Base-by-base conservation (phyloP, 179 eudicot species). In the Beta corolliflora region DNA sequence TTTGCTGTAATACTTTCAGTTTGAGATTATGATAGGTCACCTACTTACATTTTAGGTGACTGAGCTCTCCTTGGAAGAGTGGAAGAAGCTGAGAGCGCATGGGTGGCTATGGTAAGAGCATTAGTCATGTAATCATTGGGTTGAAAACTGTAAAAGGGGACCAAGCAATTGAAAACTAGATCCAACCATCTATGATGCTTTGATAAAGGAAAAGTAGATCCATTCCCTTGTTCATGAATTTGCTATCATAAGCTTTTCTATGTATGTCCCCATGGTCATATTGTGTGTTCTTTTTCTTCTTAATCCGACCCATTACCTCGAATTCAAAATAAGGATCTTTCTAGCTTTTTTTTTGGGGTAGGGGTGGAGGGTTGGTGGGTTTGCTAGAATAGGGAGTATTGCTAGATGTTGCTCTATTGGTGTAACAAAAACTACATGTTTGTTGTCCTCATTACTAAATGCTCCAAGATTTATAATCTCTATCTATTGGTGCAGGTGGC, bases 61-160 rank as follows among this genome's bases (percentile, higher is more conserved):
- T 75, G 99, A 94, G 80, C 93, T 94, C 74, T 92, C 99, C 73
- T 98, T 97, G n/a, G n/a, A n/a, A n/a, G n/a, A n/a, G n/a, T n/a
- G n/a, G n/a, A n/a, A 3, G 98, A 95, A 88, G 99, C 98, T 94
- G 79, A 95, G 98, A 70, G 90, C 90, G 78, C 29, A 92, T 96
- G 4, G 94, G 99, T 83, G 99, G 98, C 79, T 95, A 94, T 78
- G 98, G 98, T 61, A 95, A 94, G 89, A 90, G 93, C 86, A 95
- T 95, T 79, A 91, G 97, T 84, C 94, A 95, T 89, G 98, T 95
- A 64, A 91, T 94, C 50, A 91, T 94, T 86, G 99, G 97, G 77
- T 80, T 95, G 81, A 95, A 95, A 88, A 92, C 97, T 67, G 98
- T 94, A n/a, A 95, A 92, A 86, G 29, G 99, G 99, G 83, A 95